Base-by-base conservation (phyloP, 148 eudicot species). In the Arbutus unedo region DNA sequence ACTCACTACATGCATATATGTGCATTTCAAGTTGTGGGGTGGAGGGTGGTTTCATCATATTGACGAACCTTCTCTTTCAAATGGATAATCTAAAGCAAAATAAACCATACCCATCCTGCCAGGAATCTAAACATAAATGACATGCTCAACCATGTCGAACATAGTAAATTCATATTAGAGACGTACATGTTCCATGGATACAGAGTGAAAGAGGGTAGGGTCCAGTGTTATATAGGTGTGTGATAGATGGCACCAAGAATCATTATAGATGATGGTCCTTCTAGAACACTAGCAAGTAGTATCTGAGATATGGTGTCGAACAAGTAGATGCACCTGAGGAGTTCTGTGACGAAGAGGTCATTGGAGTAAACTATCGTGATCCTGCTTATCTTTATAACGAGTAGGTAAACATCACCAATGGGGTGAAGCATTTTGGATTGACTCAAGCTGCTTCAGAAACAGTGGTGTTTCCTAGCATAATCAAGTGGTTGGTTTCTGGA, bases 281-380 rank as follows among this genome's bases (percentile, higher is more conserved):
- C n/a, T 19, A 47, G 31, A 44, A 47, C 23, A 47, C 1, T 19
- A 73, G 23, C 38, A 31, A 31, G 38, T 31, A 31, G 38, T 45
- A 73, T 44, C 53, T 66, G 3, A 73, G 47, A 53, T 73, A 73
- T 71, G 45, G 75, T 71, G 38, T 71, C 75, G 5, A 71, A 71
- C 75, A 71, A 44, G 9, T 41, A 71, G 49, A 71, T 44, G 50
- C 21, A 71, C 18, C 49, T 71, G 75, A 41, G 16, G 75, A 44
- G 19, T 70, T 70, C 74, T 70, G 14, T n/a, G 5, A 19, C 4
- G n/a, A 43, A 38, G 49, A 70, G 18, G 47, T 70, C 74, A 38
- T 2, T n/a, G 4, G 54, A 48, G 11, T 74, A 8, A 5, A 74
- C 49, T 25, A 50, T 50, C 21, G 43, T 48, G 56, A 74, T 7